Percentiles rank a stretch among this genome's conserved stretches.
Conservation (phyloP, 2,329 filamentous ascomycete species). For the Fusarium penzigii region DNA sequence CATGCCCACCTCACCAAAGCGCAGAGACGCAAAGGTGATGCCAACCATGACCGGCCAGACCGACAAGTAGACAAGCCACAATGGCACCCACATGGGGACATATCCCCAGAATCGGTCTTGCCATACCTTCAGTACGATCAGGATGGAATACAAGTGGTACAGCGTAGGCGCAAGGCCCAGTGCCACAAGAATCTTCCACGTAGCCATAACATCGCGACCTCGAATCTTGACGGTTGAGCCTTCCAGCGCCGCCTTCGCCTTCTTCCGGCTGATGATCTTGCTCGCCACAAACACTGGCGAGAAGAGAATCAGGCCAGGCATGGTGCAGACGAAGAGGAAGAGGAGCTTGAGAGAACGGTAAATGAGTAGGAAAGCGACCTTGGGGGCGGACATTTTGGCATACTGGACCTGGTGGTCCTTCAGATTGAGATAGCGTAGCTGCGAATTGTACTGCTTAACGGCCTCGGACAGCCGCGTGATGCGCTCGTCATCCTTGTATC, state of each 20-base stretch:
- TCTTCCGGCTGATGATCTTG: constrained; percentile 78
- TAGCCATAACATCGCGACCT: constrained; percentile 86
- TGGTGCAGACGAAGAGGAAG: constrained; percentile 74
- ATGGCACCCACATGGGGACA: constrained; percentile 76
- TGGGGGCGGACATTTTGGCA: constrained; percentile 76
- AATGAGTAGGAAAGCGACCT: constrained; percentile 74
- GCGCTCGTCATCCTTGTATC: constrained; percentile 87
- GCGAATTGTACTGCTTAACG: constrained; percentile 83
- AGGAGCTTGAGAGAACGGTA: constrained; percentile 79
- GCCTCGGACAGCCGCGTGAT: constrained; percentile 74
- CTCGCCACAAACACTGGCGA: constrained; percentile 83
- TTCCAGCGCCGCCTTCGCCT: constrained; percentile 80
- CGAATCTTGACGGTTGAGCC: constrained; percentile 87
- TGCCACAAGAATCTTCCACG: constrained; percentile 91
- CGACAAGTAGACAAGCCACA: constrained; percentile 73
- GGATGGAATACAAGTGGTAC: constrained; percentile 77
- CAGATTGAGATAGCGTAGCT: constrained; percentile 81
- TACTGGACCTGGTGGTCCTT: constrained; percentile 95
- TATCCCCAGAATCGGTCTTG: constrained; percentile 81
- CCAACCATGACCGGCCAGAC: constrained; percentile 81
- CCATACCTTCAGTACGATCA: constrained; percentile 76
- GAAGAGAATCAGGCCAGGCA: constrained; percentile 87
- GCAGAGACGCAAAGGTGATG: constrained; percentile 88
- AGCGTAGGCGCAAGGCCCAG: constrained; percentile 79
- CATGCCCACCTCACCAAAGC: constrained; percentile 98